A percentile compares a stretch with the other conserved stretches of the same genome.
Conservation (phyloP, 257 asterid genomes). For the Hygrophila difformis region DNA sequence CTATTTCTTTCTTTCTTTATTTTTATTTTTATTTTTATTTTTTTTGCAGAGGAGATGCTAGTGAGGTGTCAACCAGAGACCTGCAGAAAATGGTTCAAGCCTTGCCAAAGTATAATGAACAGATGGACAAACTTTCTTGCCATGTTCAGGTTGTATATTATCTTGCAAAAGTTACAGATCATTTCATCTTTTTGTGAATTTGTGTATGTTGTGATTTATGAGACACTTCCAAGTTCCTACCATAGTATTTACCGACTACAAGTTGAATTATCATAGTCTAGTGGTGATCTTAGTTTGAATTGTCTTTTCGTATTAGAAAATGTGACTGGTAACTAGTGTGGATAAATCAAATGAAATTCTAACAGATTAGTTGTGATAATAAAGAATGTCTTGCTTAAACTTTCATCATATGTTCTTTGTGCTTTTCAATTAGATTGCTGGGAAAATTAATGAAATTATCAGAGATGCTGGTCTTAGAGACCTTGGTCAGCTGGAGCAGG, state of each 20-base stretch:
- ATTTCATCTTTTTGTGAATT: conserved; percentile 6
- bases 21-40: background rate
- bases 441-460: conserved; percentile 60
- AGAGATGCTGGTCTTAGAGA: conserved; percentile 68
- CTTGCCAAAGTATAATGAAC: conserved; percentile 88
- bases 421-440: conserved; percentile 70
- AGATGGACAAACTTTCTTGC: conserved; percentile 80
- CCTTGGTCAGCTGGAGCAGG: conserved; percentile 97
- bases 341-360: conserved; percentile 2
- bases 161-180: conserved; percentile 11
- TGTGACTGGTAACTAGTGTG: conserved; percentile 2
- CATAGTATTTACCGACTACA: no score
- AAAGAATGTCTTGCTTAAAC: background rate
- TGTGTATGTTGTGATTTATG: conserved; percentile 10
- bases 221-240: conserved; percentile 6
- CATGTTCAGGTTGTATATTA: conserved; percentile 76
- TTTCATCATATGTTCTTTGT: conserved; percentile 3
- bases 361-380: conserved; percentile 3
- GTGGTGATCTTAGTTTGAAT: no score
- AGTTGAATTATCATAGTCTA: conserved; percentile 8
- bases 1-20: no score
- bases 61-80: conserved; percentile 88
- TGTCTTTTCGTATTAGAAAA: background rate
- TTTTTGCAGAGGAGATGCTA: no score
- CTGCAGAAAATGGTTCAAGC: conserved; percentile 98